Evolutionary conservation across 805 yeast genomes (phyloP).

Genomic region (Allodekkera sacchari): DNA sequence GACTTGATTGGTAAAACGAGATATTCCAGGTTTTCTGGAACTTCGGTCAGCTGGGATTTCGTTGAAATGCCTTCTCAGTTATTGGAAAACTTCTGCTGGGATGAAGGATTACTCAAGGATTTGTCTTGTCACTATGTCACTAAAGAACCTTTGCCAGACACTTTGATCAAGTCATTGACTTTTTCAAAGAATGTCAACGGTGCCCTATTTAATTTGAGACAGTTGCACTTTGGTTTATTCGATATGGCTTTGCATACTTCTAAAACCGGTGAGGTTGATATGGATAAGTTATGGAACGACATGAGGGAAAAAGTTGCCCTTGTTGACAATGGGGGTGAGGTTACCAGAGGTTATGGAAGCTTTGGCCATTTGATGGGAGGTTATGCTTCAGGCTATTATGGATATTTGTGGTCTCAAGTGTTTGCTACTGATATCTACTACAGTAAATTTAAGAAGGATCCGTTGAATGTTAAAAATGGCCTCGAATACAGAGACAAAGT

Average conservation of each 20-base stretch:
- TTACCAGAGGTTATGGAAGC: constrained; percentile 62
- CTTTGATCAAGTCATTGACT: constrained; percentile 48
- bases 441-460: constrained; percentile 57
- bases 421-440: constrained; percentile 80
- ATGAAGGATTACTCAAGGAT: constrained; percentile 44
- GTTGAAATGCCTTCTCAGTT: constrained; percentile 90
- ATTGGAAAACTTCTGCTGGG: constrained; percentile 87
- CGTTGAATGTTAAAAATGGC: constrained; percentile 57
- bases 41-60: constrained; percentile 74
- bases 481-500: constrained; percentile 61
- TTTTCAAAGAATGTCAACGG: constrained; percentile 69
- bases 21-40: constrained; percentile 66
- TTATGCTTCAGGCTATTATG: constrained; percentile 81
- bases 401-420: constrained; percentile 79
- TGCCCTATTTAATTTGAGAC: constrained; percentile 64
- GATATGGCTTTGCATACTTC: constrained; percentile 64
- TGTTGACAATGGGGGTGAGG: constrained; percentile 43
- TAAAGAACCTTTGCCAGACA: constrained; percentile 48
- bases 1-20: constrained; percentile 59
- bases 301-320: constrained; percentile 56
- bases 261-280: constrained; percentile 38
- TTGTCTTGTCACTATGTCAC: constrained; percentile 59
- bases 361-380: constrained; percentile 82
- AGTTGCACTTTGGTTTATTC: constrained; percentile 69
- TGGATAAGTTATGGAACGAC: constrained; percentile 54